phyloP scores from a whole-genome alignment of 1,139 yeast species.

The Pichia sp. region DNA sequence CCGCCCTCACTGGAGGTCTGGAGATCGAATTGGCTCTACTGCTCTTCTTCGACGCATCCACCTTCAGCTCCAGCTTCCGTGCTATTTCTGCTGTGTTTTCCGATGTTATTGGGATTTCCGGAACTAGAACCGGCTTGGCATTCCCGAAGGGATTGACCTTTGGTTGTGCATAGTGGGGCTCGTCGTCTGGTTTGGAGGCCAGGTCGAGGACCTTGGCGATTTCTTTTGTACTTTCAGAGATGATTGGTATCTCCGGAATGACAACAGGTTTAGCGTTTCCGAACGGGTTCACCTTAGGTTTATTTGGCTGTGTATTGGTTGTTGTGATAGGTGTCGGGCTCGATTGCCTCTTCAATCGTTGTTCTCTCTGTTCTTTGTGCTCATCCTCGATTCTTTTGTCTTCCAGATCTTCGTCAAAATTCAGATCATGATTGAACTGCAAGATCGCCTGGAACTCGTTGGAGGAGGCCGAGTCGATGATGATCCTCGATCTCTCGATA shows the following conservation, averaged over 20 bases:
- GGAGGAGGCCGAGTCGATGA: conserved; percentile 19
- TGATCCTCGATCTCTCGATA: conserved; percentile 26
- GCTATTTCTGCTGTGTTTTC: conserved; percentile 5
- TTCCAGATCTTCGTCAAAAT: conserved; percentile 28
- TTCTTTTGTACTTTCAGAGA: conserved; percentile 13
- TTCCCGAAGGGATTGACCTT: conserved; percentile 48
- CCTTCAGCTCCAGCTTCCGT: neutral
- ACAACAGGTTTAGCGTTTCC: conserved; percentile 49
- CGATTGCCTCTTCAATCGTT: neutral
- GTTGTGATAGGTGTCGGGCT: neutral
- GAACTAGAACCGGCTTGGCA: conserved; percentile 43
- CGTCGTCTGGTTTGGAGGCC: neutral
- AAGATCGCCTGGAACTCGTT: conserved; percentile 18
- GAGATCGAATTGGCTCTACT: conserved; percentile 18
- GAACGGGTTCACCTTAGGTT: conserved; percentile 42
- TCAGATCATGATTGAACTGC: conserved; percentile 24
- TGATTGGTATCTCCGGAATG: conserved; percentile 13
- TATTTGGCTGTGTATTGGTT: conserved; percentile 9
- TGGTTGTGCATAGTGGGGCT: conserved; percentile 29
- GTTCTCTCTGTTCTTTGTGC: conserved; percentile 5
- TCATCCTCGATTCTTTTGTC: conserved; percentile 20
- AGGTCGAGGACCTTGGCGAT: conserved; percentile 1
- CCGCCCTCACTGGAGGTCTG: neutral
- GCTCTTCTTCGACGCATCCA: neutral
- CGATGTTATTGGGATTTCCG: conserved; percentile 14